Evolutionary conservation across 805 yeast genomes (phyloP), one percentile per base, ranked within the genome.

Genomic region (Suhomyces vadensis): DNA sequence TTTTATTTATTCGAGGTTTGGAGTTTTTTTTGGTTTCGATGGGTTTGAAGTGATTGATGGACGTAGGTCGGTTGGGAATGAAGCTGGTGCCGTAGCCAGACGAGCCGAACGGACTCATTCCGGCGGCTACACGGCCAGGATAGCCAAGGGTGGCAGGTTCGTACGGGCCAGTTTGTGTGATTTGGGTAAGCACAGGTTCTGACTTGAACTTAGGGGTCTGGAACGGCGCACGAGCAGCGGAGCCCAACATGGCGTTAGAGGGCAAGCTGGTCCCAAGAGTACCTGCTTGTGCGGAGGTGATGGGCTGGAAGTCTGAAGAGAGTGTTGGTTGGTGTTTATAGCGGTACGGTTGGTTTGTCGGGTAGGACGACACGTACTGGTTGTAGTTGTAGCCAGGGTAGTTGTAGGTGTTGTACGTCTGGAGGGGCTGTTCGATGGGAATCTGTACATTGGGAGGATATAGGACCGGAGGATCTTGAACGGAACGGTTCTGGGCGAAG

Each of bases 1-100:
- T 54, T 42, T 64, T 65, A 49, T 68, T 61, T 49, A 69, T 69
- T 25, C 72, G 53, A 2, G 75, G 75, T 33, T 61, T 56, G 16
- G 62, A 51, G 49, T 69, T 69, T 42, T 56, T 56, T 47, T 69
- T 69, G 11, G 74, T 67, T 31, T 61, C 63, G 8, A 55, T 60
- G 9, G 74, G 74, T 43, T 64, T 64, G 58, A 59, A 69, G 40
- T 61, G 46, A 24, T 40, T 26, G 35, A 22, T 11, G 33, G 37
- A 10, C 21, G 21, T 13, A 11, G 35, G 35, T 26, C 29, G 26
- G 25, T 17, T 23, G n/a, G 19, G 23, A 16, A 16, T 14, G 6
- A 20, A 17, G n/a, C 24, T 17, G 10, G 24, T 6, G 24, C 37
- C 37, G 6, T 11, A 20, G 4, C 37, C 37, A 10, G 22, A 33